Conservation (phyloP, 2,329 filamentous ascomycete species). For the Sarocladium kiliense region DNA sequence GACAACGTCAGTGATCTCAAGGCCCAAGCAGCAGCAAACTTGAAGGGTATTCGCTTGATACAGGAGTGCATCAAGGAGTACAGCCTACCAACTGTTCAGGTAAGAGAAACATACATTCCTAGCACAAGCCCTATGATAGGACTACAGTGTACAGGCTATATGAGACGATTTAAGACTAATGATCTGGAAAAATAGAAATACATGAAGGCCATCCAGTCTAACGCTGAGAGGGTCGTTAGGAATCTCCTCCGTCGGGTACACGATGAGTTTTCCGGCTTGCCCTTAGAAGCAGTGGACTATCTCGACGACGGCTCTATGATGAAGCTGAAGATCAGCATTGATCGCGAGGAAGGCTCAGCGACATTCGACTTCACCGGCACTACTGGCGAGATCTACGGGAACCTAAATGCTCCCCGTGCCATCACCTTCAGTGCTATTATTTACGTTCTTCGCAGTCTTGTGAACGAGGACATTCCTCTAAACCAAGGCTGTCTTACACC, state of each 20-base stretch:
- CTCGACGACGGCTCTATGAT: conserved; percentile 88
- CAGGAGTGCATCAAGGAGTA: conserved; percentile 71
- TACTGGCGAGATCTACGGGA: conserved; percentile 24
- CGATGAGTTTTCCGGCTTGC: conserved; percentile 54
- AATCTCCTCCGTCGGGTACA: no score
- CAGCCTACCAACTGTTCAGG: conserved; percentile 69
- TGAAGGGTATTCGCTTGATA: conserved; percentile 77
- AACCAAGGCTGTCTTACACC: conserved; percentile 82
- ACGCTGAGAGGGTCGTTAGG: conserved; percentile 71
- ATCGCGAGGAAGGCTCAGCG: conserved; percentile 67
- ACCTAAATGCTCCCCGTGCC: conserved; percentile 53
- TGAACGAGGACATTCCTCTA: conserved; percentile 75
- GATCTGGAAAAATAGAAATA: no score
- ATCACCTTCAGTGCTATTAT: no score
- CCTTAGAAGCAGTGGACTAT: conserved; percentile 41
- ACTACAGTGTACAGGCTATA: no score
- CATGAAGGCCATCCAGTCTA: conserved; percentile 77
- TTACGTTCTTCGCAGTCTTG: no score
- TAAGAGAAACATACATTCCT: no score
- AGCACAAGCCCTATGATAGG: no score
- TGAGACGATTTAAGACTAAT: no score
- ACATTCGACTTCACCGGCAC: conserved; percentile 49
- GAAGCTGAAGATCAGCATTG: conserved; percentile 67
- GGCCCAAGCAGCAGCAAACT: conserved; percentile 80
- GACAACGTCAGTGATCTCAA: conserved; percentile 86